Conservation (phyloP, 306 rosid species). For the Alnus rubra region DNA sequence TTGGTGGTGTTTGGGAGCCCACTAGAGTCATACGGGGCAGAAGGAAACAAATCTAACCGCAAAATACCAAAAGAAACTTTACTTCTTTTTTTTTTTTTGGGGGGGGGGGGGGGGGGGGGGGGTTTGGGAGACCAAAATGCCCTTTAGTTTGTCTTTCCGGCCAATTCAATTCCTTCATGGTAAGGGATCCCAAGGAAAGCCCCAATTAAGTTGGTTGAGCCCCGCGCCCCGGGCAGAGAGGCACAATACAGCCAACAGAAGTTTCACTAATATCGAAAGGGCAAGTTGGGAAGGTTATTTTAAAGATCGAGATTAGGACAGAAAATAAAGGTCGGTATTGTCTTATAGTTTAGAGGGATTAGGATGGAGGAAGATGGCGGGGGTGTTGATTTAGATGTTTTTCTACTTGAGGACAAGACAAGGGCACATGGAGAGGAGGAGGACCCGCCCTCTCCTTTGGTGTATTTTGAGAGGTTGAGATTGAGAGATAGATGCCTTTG, state of each 20-base stretch:
- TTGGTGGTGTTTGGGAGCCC: slow-evolving; percentile 28
- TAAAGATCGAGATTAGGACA: slow-evolving; percentile 2
- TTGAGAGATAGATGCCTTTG: slow-evolving; percentile 18
- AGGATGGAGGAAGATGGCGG: slow-evolving; percentile 29
- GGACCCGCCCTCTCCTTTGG: slow-evolving; percentile 28
- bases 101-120: background rate
- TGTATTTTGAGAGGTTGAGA: slow-evolving; percentile 35
- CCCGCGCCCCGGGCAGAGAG: too few relatives aligned
- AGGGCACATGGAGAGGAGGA: slow-evolving; percentile 64
- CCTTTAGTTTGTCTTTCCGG: slow-evolving; percentile 1
- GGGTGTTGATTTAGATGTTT: slow-evolving; percentile 58
- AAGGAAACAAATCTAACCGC: slow-evolving; percentile 36
- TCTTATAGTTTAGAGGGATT: slow-evolving; percentile 40
- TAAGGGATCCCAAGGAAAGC: background rate
- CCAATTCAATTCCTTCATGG: background rate
- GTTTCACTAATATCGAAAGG: slow-evolving; percentile 32
- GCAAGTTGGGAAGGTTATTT: slow-evolving; percentile 35
- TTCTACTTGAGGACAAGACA: slow-evolving; percentile 67
- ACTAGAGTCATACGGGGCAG: slow-evolving; percentile 41
- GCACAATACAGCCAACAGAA: slow-evolving; percentile 6
- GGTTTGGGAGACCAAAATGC: slow-evolving; percentile 8
- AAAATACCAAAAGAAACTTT: slow-evolving; percentile 43
- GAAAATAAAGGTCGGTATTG: slow-evolving; percentile 38
- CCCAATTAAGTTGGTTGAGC: too few relatives aligned
- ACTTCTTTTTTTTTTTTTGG: slow-evolving; percentile 39